Percentiles rank a stretch among this genome's conserved stretches.
These are phyloP conservation scores for Russula olivacea DNA, from an alignment of 768 basidiomycete genomes.

Conservation along the genomic window DNA sequence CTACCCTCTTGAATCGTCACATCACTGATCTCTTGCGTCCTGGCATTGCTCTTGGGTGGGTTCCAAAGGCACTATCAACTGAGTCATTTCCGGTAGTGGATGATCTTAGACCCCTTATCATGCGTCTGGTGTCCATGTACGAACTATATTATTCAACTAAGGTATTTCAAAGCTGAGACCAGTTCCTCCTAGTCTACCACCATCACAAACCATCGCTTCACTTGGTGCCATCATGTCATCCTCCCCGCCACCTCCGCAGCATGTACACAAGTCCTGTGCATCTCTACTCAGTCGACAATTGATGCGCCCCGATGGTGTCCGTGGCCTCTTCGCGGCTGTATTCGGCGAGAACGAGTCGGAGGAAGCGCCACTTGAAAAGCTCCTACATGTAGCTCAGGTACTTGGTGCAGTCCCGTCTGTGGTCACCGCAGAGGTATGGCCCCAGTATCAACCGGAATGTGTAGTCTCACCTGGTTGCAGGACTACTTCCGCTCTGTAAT, in stretches of 20 bases:
- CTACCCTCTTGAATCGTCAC: slow-evolving; percentile 54
- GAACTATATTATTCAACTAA: slow-evolving; percentile 28
- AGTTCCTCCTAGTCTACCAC: slow-evolving; percentile 45
- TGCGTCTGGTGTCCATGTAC: slow-evolving; percentile 59
- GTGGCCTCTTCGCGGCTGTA: slow-evolving; percentile 60
- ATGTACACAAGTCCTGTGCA: slow-evolving; percentile 54
- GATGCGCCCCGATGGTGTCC: slow-evolving; percentile 62
- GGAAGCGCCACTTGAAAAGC: slow-evolving; percentile 56
- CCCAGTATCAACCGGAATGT: neutral
- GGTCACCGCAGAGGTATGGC: slow-evolving; percentile 49
- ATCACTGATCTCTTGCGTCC: slow-evolving; percentile 53
- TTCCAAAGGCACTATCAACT: slow-evolving; percentile 47
- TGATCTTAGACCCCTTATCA: slow-evolving; percentile 43
- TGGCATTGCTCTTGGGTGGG: slow-evolving; percentile 65
- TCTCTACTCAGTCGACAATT: slow-evolving; percentile 67
- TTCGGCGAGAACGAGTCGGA: slow-evolving; percentile 60
- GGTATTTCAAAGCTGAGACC: neutral
- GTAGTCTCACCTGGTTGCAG: slow-evolving; percentile 34
- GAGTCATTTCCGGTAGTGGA: slow-evolving; percentile 40
- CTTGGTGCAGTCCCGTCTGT: slow-evolving; percentile 56
- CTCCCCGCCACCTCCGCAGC: slow-evolving; percentile 42
- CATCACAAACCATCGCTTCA: slow-evolving; percentile 58
- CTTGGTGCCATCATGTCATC: slow-evolving; percentile 45
- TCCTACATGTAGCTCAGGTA: slow-evolving; percentile 65
- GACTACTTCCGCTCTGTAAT: slow-evolving; percentile 53